Conservation (phyloP, 2,329 filamentous ascomycete genomes). For the Trichoderma koningiopsis region DNA sequence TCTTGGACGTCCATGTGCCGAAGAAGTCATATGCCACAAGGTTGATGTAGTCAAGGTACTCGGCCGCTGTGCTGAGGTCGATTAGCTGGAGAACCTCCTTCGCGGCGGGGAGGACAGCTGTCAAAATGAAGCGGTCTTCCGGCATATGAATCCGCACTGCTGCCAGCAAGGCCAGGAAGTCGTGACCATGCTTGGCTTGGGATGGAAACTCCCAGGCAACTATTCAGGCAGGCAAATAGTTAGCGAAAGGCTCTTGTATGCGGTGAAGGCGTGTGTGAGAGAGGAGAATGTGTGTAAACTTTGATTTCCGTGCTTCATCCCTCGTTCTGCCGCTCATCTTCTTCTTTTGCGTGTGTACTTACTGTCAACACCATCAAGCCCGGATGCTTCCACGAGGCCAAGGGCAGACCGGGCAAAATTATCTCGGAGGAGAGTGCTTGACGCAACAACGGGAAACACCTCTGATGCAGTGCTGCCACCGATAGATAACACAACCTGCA, state of each 20-base stretch:
- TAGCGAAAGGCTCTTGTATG: not conserved
- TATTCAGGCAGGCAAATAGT: slow-evolving; percentile 38
- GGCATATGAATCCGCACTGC: slow-evolving; percentile 68
- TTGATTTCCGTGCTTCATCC: not conserved
- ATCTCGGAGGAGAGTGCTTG: slow-evolving; percentile 60
- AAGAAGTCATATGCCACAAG: slow-evolving; percentile 81
- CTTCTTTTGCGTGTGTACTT: slow-evolving; percentile 29
- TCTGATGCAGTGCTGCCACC: slow-evolving; percentile 68
- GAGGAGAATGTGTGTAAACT: not conserved
- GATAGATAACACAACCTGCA: slow-evolving; percentile 77
- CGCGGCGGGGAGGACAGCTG: slow-evolving; percentile 70
- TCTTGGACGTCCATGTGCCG: slow-evolving; percentile 67
- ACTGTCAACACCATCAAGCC: slow-evolving; percentile 69
- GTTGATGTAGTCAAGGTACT: slow-evolving; percentile 74
- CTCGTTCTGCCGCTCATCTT: not conserved
- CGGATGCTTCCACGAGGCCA: slow-evolving; percentile 69
- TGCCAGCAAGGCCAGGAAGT: slow-evolving; percentile 71
- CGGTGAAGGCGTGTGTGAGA: not conserved
- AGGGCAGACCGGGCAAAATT: slow-evolving; percentile 71
- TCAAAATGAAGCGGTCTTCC: slow-evolving; percentile 67
- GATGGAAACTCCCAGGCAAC: slow-evolving; percentile 82
- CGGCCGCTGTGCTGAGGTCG: slow-evolving; percentile 62
- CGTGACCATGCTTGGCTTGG: slow-evolving; percentile 64
- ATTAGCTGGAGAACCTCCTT: slow-evolving; percentile 69
- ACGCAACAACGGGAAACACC: slow-evolving; percentile 68